Conservation (phyloP, 148 eudicot genomes). For the Vaccinium macrocarpon region DNA sequence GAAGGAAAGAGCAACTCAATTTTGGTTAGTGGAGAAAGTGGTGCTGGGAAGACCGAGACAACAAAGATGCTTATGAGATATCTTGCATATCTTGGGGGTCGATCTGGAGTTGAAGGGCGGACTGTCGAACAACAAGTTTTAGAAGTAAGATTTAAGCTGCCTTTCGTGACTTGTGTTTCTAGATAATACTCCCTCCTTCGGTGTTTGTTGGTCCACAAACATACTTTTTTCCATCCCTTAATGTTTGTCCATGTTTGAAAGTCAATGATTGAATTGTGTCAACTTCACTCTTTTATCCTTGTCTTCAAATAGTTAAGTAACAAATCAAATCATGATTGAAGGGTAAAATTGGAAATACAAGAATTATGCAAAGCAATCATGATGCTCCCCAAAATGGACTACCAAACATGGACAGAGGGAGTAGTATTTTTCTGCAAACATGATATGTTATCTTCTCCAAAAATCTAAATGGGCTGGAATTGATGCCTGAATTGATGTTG, state of each 20-base stretch:
- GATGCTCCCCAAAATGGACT: no score
- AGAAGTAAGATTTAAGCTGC: slow-evolving; percentile 62
- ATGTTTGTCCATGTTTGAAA: no score
- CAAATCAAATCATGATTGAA: no score
- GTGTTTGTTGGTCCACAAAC: not conserved
- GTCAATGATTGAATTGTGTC: no score
- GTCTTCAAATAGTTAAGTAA: no score
- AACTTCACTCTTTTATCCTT: no score
- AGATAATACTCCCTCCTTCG: not conserved
- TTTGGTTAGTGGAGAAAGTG: slow-evolving; percentile 99
- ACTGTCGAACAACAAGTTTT: slow-evolving; percentile 98
- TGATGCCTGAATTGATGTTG: slow-evolving; percentile 14
- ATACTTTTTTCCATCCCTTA: no score
- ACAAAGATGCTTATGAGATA: slow-evolving; percentile 99
- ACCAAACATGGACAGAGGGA: no score
- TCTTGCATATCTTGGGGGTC: slow-evolving; percentile 93
- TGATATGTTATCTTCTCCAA: slow-evolving; percentile 19
- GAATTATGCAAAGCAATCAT: no score
- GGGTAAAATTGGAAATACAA: no score
- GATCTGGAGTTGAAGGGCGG: slow-evolving; percentile 93
- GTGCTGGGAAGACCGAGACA: slow-evolving; percentile 99
- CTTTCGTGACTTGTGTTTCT: slow-evolving; percentile 5
- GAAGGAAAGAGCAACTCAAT: slow-evolving; percentile 97
- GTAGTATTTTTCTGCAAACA: not conserved
- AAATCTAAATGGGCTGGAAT: slow-evolving; percentile 14